Base-by-base conservation (phyloP, 2,329 filamentous ascomycete genomes). In the Claviceps sp. region DNA sequence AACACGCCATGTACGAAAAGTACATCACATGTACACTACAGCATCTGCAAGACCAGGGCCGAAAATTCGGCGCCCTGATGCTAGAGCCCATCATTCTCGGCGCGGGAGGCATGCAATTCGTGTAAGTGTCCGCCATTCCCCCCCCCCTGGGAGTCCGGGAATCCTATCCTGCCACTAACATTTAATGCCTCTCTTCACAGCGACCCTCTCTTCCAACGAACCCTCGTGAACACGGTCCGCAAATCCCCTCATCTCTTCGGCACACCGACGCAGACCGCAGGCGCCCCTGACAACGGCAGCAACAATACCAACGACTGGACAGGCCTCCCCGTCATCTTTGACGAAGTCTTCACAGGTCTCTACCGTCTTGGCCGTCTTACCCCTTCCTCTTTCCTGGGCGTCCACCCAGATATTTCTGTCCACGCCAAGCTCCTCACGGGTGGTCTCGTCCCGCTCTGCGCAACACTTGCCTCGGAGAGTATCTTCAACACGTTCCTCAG, bases 321-420 rank as follows among this genome's bases (percentile, higher is more conserved):
- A 1, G 87, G 88, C 2, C 75, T 94, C 4, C 88, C 89, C 0
- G 70, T 94, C 41, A 74, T 94, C 58, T 88, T 89, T 57, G 88
- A 95, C 62, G 89, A 94, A 63, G 88, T 94, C 39, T 94, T 95
- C 67, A 91, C 87, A 0, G 88, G 88, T 1, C 72, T 94, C 4
- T 90, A 90, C 64, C 85, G 89, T 13, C 80, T 95, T 0, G 88
- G 89, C 2, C 78, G 82, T 41, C 81, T 84, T 61, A 82, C 78
- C 1, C 75, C 87, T 0, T 80, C 85, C 0, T 82, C 82, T 0
- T 86, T 91, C 64, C 75, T 94, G 3, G 71, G 73, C 5, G 69
- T 80, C 0, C 67, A 87, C 37, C 77, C 88, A 0, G 88, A 94
- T 59, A 84, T 94, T 47, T 82, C 82, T 0, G 84, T 89, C 0